Conservation (phyloP, 768 basidiomycete genomes). For the Strobilomyces dryophilus region DNA sequence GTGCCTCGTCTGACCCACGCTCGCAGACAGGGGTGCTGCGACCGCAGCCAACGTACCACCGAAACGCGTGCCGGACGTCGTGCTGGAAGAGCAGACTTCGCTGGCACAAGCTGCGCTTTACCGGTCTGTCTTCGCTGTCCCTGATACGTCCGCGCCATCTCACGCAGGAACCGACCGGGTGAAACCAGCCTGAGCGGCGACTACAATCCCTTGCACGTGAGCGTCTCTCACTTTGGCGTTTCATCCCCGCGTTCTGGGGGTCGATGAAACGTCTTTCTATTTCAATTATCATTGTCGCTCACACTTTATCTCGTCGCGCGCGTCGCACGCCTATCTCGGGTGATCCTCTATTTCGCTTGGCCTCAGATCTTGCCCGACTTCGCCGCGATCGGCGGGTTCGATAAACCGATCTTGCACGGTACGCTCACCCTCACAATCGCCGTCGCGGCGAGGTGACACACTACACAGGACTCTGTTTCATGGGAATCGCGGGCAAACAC, state of each 20-base stretch:
- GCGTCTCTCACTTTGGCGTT: constrained; percentile 15
- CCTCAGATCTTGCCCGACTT: constrained; percentile 85
- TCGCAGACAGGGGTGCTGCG: constrained; percentile 82
- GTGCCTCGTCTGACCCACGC: background rate
- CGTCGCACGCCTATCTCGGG: background rate
- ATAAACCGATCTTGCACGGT: constrained; percentile 83
- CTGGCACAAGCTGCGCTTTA: constrained; percentile 86
- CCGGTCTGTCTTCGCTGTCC: constrained; percentile 46
- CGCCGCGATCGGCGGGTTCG: constrained; percentile 92
- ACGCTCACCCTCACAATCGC: background rate
- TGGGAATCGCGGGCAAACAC: constrained; percentile 93
- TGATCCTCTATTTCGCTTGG: background rate
- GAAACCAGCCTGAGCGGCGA: constrained; percentile 78
- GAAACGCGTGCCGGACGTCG: constrained; percentile 77
- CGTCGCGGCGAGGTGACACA: background rate
- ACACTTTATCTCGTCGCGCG: background rate
- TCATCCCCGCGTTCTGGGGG: background rate
- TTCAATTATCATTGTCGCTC: background rate
- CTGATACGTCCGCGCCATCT: background rate
- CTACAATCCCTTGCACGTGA: constrained; percentile 82
- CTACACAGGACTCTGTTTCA: constrained; percentile 70
- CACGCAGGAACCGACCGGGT: background rate
- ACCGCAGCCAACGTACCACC: constrained; percentile 80
- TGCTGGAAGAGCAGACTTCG: constrained; percentile 84
- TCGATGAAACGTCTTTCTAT: background rate